Conservation (phyloP, 1,284 basidiomycete genomes). For the Schizopora paradoxa region DNA sequence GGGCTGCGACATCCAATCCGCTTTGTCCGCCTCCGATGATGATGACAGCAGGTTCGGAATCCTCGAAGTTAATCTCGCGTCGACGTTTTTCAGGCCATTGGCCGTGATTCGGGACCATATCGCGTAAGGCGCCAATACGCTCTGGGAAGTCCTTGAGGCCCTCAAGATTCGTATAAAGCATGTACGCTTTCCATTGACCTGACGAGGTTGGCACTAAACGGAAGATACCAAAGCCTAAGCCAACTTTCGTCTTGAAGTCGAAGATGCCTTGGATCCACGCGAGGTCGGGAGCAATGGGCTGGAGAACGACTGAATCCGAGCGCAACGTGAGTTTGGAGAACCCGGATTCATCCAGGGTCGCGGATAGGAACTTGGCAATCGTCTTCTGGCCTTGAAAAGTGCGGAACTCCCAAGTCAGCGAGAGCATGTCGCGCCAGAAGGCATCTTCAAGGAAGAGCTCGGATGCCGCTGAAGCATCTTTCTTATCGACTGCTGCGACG, state of each 20-base stretch:
- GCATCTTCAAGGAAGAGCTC: conserved; percentile 40
- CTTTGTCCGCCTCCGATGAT: conserved; percentile 65
- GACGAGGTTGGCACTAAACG: conserved; percentile 43
- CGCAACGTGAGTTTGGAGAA: conserved; percentile 38
- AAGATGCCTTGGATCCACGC: conserved; percentile 56
- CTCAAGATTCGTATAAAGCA: conserved; percentile 55
- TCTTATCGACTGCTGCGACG: conserved; percentile 28
- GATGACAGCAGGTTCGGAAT: conserved; percentile 40
- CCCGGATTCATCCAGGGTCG: conserved; percentile 37
- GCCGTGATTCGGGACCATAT: conserved; percentile 36
- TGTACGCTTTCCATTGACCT: conserved; percentile 53
- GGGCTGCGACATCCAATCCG: conserved; percentile 55
- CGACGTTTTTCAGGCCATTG: conserved; percentile 36
- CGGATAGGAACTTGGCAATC: conserved; percentile 41
- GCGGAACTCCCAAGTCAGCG: conserved; percentile 62
- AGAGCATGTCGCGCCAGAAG: conserved; percentile 56
- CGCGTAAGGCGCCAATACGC: conserved; percentile 33
- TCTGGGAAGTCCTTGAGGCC: conserved; percentile 48
- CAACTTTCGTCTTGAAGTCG: conserved; percentile 50
- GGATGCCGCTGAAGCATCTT: conserved; percentile 34
- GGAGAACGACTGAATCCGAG: conserved; percentile 32
- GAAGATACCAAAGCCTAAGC: conserved; percentile 45
- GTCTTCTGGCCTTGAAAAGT: conserved; percentile 44
- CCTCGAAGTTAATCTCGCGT: conserved; percentile 37
- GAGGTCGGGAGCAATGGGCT: conserved; percentile 48